Percentiles rank a stretch among this genome's conserved stretches.
Evolutionary conservation across 2,329 filamentous ascomycete genomes (phyloP).

Genomic region (Seiridium unicorne): DNA sequence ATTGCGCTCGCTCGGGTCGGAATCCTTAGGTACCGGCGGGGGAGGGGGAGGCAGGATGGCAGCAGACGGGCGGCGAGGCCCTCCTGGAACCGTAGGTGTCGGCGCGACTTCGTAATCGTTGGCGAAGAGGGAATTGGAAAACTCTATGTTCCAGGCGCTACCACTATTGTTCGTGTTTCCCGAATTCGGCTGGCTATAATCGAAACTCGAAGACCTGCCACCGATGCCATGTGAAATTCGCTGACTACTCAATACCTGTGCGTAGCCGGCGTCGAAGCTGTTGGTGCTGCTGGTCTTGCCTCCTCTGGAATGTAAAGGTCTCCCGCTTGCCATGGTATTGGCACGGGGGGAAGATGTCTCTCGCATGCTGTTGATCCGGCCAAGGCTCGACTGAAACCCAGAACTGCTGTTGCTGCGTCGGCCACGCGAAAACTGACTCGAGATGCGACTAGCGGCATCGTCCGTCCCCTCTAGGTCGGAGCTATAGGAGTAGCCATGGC

Average conservation of each 20-base stretch:
- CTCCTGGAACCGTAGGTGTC: slow-evolving; percentile 78
- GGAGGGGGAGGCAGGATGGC: slow-evolving; percentile 33
- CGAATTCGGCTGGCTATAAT: slow-evolving; percentile 54
- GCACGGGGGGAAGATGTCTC: slow-evolving; percentile 38
- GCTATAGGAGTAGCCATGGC: slow-evolving; percentile 57
- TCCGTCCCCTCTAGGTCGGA: slow-evolving; percentile 59
- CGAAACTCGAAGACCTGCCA: slow-evolving; percentile 70
- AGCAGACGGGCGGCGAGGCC: slow-evolving; percentile 56
- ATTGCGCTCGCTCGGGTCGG: slow-evolving; percentile 32
- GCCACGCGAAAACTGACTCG: slow-evolving; percentile 52
- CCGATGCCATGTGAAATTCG: slow-evolving; percentile 54
- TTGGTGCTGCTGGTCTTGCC: slow-evolving; percentile 65
- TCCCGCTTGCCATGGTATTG: slow-evolving; percentile 31
- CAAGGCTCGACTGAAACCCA: slow-evolving; percentile 60
- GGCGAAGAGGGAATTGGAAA: slow-evolving; percentile 48
- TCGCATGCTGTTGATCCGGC: slow-evolving; percentile 63
- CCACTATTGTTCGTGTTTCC: not conserved
- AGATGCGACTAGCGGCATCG: slow-evolving; percentile 48
- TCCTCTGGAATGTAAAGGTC: slow-evolving; percentile 51
- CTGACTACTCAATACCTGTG: slow-evolving; percentile 55
- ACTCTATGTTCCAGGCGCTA: slow-evolving; percentile 44
- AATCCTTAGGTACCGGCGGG: slow-evolving; percentile 36
- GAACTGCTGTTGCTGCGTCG: slow-evolving; percentile 81
- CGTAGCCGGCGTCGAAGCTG: slow-evolving; percentile 63
- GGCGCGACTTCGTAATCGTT: slow-evolving; percentile 78